Evolutionary conservation across 768 basidiomycete species (phyloP).

Genomic region (Rubroboletus satanas): DNA sequence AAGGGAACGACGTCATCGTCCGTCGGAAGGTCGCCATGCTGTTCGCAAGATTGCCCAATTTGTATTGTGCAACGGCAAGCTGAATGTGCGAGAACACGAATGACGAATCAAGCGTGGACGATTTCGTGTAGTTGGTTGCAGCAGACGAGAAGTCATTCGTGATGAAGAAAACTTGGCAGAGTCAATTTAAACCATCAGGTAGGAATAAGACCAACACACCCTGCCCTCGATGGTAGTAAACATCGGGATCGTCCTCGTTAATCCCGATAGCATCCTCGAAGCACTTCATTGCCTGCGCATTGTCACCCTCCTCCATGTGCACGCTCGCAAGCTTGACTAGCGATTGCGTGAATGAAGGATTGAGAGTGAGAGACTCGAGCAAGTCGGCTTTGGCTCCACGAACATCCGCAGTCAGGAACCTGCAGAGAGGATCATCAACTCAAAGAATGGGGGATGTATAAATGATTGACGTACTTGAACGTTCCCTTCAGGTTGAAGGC

Average conservation of each 20-base stretch:
- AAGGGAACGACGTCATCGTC: conserved; percentile 81
- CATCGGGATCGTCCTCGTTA: conserved; percentile 85
- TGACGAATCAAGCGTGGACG: conserved; percentile 75
- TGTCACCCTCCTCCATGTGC: conserved; percentile 91
- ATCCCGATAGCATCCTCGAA: conserved; percentile 86
- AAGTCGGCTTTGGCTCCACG: conserved; percentile 80
- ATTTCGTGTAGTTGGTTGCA: conserved; percentile 87
- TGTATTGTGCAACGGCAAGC: conserved; percentile 95
- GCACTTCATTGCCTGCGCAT: conserved; percentile 77
- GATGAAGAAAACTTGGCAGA: conserved; percentile 78
- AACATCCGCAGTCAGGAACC: conserved; percentile 87
- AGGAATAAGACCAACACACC: conserved; percentile 40
- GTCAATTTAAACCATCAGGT: not conserved
- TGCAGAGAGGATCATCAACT: conserved; percentile 25
- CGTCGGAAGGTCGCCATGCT: conserved; percentile 89
- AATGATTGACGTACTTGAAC: conserved; percentile 68
- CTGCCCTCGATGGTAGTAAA: conserved; percentile 98
- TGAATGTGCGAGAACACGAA: conserved; percentile 99
- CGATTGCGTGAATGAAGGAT: conserved; percentile 74
- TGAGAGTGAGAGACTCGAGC: conserved; percentile 65
- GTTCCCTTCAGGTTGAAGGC: conserved; percentile 92
- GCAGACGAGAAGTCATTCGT: conserved; percentile 86
- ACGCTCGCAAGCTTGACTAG: conserved; percentile 97
- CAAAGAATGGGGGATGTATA: not conserved
- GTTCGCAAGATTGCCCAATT: conserved; percentile 68